Percentiles rank a stretch among this genome's conserved stretches.
These are phyloP conservation scores for Bauhinia variegata DNA, from an alignment of 306 rosid species.

Conservation along the genomic window DNA sequence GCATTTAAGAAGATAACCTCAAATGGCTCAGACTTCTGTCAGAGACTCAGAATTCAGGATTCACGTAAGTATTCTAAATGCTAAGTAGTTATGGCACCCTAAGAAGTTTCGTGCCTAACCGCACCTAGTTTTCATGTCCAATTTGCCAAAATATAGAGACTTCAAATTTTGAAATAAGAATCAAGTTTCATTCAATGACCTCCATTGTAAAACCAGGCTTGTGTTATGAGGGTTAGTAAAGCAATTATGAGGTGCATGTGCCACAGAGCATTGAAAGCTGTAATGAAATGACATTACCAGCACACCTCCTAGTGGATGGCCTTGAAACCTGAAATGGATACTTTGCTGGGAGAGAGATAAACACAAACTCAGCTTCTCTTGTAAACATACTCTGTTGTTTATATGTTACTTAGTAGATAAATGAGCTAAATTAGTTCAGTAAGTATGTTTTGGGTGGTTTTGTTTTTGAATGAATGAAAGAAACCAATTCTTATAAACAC, in stretches of 20 bases:
- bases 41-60: constrained; percentile 30
- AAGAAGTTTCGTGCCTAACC: constrained; percentile 33
- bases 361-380: no score
- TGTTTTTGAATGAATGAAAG: no score
- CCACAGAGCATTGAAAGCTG: constrained; percentile 48
- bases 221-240: constrained; percentile 36
- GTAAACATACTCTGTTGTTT: no score
- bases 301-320: constrained; percentile 27
- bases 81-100: constrained; percentile 5
- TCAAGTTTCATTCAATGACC: constrained; percentile 37
- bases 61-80: constrained; percentile 29
- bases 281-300: constrained; percentile 34
- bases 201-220: constrained; percentile 33
- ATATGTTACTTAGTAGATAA: no score
- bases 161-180: constrained; percentile 41
- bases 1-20: constrained; percentile 26
- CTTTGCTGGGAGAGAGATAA: no score
- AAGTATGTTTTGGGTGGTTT: no score
- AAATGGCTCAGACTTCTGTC: constrained; percentile 6
- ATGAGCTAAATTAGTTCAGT: no score
- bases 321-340: no score
- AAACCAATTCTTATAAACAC: no score
- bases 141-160: constrained; percentile 32
- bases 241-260: constrained; percentile 79
- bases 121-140: constrained; percentile 23